These are phyloP conservation scores for Aspergillus sp. DNA, from an alignment of 2,329 filamentous ascomycete genomes.

Conservation along the genomic window DNA sequence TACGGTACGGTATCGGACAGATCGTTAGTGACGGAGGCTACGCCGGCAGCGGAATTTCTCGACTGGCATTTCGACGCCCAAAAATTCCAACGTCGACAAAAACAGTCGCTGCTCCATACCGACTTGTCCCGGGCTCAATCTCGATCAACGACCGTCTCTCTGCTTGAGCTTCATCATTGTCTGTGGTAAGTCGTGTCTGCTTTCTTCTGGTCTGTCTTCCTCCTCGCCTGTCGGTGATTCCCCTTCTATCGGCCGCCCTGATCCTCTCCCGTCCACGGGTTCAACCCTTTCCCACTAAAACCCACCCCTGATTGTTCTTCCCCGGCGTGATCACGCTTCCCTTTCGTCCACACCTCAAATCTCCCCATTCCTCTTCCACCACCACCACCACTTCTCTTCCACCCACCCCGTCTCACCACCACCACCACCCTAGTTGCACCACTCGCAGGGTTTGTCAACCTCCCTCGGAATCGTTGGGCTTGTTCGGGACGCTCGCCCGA, in stretches of 20 bases:
- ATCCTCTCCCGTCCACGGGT: slow-evolving; percentile 12
- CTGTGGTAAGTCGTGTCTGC: slow-evolving; percentile 1
- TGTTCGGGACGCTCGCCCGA: neutral
- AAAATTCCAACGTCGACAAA: slow-evolving; percentile 34
- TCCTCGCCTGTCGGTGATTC: neutral
- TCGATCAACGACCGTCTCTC: slow-evolving; percentile 7
- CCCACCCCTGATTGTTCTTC: slow-evolving; percentile 10
- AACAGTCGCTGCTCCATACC: slow-evolving; percentile 17
- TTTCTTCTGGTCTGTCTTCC: neutral
- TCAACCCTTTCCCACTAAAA: slow-evolving; percentile 11
- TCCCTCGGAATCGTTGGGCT: neutral
- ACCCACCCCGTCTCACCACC: neutral
- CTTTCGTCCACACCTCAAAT: slow-evolving; percentile 2
- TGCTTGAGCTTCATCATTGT: slow-evolving; percentile 6
- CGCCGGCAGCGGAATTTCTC: slow-evolving; percentile 37
- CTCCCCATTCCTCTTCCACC: slow-evolving; percentile 5
- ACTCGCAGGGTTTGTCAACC: neutral
- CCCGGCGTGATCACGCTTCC: slow-evolving; percentile 11
- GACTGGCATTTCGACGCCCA: slow-evolving; percentile 35
- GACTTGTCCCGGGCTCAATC: slow-evolving; percentile 12
- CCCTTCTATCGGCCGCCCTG: neutral
- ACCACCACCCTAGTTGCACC: neutral
- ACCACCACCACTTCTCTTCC: neutral
- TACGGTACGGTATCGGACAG: neutral
- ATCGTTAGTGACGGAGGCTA: slow-evolving; percentile 38